Percentiles rank a stretch among this genome's conserved stretches.
phyloP scores from a whole-genome alignment of 78 protist species.

The Dictyostelium intermedium region DNA sequence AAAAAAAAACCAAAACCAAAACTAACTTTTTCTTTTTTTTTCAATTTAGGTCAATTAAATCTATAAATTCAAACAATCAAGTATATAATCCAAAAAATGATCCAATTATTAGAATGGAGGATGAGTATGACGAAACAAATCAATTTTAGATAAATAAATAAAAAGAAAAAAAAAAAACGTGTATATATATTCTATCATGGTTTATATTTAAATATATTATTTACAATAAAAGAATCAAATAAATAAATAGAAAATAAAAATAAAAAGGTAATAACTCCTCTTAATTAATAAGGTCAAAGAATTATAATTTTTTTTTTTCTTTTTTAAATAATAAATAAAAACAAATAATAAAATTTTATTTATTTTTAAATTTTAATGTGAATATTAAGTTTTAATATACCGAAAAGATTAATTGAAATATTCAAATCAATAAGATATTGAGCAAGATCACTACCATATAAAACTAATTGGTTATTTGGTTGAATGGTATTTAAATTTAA shows the following conservation, averaged over 20 bases:
- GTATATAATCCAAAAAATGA: slow-evolving; percentile 12
- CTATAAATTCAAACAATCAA: slow-evolving; percentile 9
- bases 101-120: slow-evolving; percentile 40
- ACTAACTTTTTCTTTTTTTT: background rate
- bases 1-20: background rate
- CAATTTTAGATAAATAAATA: too few species aligned
- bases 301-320: too few species aligned
- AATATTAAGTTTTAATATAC: background rate
- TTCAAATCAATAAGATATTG: background rate
- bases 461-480: background rate
- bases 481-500: background rate
- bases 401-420: background rate
- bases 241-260: background rate
- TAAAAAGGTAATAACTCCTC: too few species aligned
- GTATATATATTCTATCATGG: background rate
- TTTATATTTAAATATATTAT: background rate
- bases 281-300: too few species aligned
- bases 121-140: slow-evolving; percentile 26
- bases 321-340: too few species aligned
- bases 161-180: background rate
- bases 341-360: too few species aligned
- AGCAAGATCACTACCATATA: background rate
- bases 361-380: background rate
- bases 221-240: background rate
- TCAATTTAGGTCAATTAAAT: slow-evolving; percentile 14